A percentile compares a stretch with the other conserved stretches of the same genome.
These are phyloP conservation scores for Gracilaria domingensis DNA, from an alignment of 23 red algal genomes.

Conservation along the genomic window DNA sequence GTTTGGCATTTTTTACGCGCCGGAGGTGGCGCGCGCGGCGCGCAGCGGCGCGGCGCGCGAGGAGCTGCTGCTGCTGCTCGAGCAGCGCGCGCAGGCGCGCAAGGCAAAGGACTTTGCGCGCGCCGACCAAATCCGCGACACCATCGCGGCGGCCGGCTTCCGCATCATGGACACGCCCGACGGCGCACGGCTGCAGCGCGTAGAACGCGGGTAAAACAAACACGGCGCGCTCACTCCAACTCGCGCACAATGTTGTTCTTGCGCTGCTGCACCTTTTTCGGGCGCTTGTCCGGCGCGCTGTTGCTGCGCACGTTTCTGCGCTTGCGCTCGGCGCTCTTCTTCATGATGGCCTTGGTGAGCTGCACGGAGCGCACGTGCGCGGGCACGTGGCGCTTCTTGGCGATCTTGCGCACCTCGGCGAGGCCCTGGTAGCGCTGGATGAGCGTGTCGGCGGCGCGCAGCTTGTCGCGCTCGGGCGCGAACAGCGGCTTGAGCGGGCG, in stretches of 20 bases:
- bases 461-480: conserved; percentile 65
- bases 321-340: conserved; percentile 78
- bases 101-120: conserved; percentile 77
- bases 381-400: conserved; percentile 82
- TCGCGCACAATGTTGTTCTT: conserved; percentile 74
- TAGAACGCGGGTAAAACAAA: no score
- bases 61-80: conserved; percentile 61
- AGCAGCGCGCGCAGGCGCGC: conserved; percentile 70
- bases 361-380: conserved; percentile 59
- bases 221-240: no score
- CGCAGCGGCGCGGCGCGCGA: background rate
- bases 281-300: conserved; percentile 20
- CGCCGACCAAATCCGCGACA: conserved; percentile 85
- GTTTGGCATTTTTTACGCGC: conserved; percentile 92
- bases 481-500: conserved; percentile 85
- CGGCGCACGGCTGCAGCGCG: conserved; percentile 69
- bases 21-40: background rate
- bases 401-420: conserved; percentile 77
- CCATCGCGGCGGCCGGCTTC: conserved; percentile 74
- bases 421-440: conserved; percentile 71
- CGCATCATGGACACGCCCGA: conserved; percentile 85
- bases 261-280: background rate
- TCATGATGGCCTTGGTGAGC: conserved; percentile 60
- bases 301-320: conserved; percentile 65
- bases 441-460: conserved; percentile 72